Evolutionary conservation across 257 asterid species (phyloP).

Genomic region (Solanum raphanifolium): DNA sequence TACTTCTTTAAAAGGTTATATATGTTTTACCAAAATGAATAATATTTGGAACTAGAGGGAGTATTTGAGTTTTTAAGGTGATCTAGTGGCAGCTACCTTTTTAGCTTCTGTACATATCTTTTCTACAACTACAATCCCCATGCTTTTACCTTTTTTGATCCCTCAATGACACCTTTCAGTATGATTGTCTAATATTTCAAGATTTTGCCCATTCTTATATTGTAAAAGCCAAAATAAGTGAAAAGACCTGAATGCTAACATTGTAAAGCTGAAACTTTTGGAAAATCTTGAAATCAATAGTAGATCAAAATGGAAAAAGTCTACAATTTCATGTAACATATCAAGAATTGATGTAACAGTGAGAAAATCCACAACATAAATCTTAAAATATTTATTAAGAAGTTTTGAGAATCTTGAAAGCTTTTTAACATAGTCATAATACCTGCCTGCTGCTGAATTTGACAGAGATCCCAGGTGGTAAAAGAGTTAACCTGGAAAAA

Average conservation of each 20-base stretch:
- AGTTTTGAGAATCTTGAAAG: not conserved
- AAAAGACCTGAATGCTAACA: not conserved
- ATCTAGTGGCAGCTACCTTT: slow-evolving; percentile 19
- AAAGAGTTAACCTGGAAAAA: not conserved
- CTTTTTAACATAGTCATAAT: not conserved
- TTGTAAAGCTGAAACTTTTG: not conserved
- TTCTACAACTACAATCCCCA: slow-evolving; percentile 49
- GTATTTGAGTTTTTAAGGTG: slow-evolving; percentile 38
- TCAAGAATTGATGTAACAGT: not conserved
- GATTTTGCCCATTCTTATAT: not conserved
- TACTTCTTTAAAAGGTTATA: not conserved
- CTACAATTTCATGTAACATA: not conserved
- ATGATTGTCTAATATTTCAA: not conserved
- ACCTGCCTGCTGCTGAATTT: not conserved
- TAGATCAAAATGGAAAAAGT: not conserved
- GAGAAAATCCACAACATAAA: not conserved
- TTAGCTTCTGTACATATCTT: slow-evolving; percentile 11
- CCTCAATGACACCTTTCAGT: not conserved
- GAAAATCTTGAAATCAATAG: not conserved
- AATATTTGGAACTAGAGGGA: not conserved
- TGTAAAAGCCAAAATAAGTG: not conserved
- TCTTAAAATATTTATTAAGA: not conserved
- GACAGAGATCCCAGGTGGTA: not conserved
- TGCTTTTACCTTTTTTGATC: slow-evolving; percentile 12
- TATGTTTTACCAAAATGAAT: not conserved